A percentile compares a stretch with the other conserved stretches of the same genome.
These are phyloP conservation scores for Trichothecium roseum DNA, from an alignment of 2,329 filamentous ascomycete species.

Conservation along the genomic window DNA sequence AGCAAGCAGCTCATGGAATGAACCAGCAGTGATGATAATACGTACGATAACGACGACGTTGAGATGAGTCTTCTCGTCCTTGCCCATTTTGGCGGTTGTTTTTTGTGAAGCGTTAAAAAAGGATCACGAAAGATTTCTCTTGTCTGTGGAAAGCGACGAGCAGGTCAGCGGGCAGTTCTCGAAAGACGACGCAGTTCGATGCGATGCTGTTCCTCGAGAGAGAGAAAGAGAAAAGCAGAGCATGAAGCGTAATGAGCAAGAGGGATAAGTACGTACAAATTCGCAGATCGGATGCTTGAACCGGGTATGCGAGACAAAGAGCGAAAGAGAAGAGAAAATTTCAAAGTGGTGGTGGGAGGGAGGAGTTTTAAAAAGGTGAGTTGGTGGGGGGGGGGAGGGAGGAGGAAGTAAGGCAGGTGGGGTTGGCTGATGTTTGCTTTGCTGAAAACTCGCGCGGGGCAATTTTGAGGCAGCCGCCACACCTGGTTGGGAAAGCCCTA, in stretches of 20 bases:
- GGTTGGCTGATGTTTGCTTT: constrained; percentile 12
- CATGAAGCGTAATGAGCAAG: constrained; percentile 1
- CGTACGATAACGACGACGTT: constrained; percentile 90
- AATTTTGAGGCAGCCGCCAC: constrained; percentile 9
- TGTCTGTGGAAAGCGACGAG: constrained; percentile 1
- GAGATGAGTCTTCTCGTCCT: constrained; percentile 91
- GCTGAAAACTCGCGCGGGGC: constrained; percentile 21
- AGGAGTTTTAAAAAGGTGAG: constrained; percentile 24
- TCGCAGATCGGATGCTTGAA: constrained; percentile 34
- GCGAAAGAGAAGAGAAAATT: constrained; percentile 24
- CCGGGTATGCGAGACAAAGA: constrained; percentile 34
- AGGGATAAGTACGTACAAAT: constrained; percentile 20
- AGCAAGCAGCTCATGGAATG: constrained; percentile 5
- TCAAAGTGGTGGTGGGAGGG: constrained; percentile 24
- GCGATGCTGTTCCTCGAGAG: constrained; percentile 2
- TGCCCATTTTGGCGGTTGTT: constrained; percentile 40
- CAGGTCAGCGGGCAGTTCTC: background rate
- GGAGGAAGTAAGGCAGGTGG: constrained; percentile 17
- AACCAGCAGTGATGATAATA: constrained; percentile 7
- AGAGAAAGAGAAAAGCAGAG: constrained; percentile 4
- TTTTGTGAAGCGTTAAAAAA: constrained; percentile 2
- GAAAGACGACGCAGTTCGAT: too few species aligned
- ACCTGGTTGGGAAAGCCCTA: constrained; percentile 21
- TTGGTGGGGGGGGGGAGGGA: constrained; percentile 5
- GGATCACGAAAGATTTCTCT: too few species aligned